Conservation (phyloP, 306 rosid genomes). For the Castanea crenata region DNA sequence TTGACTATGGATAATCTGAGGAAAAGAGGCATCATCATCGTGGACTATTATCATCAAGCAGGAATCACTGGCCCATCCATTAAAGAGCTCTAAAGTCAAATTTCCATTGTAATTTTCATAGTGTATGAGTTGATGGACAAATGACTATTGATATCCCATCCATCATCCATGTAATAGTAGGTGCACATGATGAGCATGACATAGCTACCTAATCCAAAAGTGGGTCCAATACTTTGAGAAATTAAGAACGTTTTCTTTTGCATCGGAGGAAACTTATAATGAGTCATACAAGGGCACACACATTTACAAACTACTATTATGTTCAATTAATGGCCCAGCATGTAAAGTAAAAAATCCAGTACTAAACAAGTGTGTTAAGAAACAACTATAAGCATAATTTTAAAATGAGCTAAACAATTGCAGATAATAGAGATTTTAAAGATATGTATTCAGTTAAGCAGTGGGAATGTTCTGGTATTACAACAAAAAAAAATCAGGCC, state of each 20-base stretch:
- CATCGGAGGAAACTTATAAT: neutral
- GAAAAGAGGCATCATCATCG: no score
- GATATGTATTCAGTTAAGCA: neutral
- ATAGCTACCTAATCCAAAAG: neutral
- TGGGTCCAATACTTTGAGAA: neutral
- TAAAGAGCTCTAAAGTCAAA: neutral
- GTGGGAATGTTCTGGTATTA: neutral
- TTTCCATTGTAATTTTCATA: no score
- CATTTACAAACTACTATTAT: neutral
- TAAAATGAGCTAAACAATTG: neutral
- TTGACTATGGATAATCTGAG: no score
- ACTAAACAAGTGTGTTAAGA: neutral
- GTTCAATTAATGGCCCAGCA: no score
- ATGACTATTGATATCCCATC: neutral
- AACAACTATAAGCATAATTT: neutral
- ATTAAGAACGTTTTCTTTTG: neutral
- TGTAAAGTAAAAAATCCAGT: no score
- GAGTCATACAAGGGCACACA: neutral
- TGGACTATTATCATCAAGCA: neutral
- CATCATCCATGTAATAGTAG: neutral
- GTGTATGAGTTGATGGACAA: neutral
- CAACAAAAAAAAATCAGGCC: neutral
- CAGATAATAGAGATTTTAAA: neutral
- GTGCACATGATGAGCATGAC: neutral
- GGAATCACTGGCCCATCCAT: neutral